These are phyloP conservation scores for Zygoascus biomembranicola DNA, from an alignment of 805 yeast species.

Conservation along the genomic window DNA sequence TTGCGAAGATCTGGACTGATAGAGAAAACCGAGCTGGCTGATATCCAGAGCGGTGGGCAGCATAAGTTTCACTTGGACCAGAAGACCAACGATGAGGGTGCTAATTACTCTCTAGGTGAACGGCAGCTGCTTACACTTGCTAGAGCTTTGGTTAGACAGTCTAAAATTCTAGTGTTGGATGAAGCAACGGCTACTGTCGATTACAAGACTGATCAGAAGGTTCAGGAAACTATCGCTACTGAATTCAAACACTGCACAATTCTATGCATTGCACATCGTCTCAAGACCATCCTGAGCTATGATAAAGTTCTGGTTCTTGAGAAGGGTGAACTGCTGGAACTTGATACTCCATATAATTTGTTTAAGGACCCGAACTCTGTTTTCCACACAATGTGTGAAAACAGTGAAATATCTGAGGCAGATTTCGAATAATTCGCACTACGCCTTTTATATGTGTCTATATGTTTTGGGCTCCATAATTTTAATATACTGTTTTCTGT, in stretches of 20 bases:
- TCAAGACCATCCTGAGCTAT: conserved; percentile 51
- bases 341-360: conserved; percentile 42
- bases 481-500: too few relatives aligned
- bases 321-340: conserved; percentile 45
- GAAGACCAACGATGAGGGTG: conserved; percentile 57
- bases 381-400: conserved; percentile 42
- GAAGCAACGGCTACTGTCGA: conserved; percentile 77
- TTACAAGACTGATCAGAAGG: conserved; percentile 58
- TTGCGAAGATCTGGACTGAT: conserved; percentile 47
- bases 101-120: conserved; percentile 65
- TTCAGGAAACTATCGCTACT: conserved; percentile 49
- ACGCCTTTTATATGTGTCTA: too few relatives aligned
- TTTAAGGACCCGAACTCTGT: conserved; percentile 33
- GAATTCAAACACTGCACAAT: conserved; percentile 60
- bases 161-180: conserved; percentile 57
- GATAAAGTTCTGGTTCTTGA: conserved; percentile 55
- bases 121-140: conserved; percentile 62
- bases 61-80: conserved; percentile 54
- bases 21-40: conserved; percentile 20
- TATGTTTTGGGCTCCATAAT: too few relatives aligned
- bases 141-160: conserved; percentile 57
- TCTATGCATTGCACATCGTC: conserved; percentile 64
- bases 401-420: conserved; percentile 30
- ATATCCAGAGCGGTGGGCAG: conserved; percentile 23
- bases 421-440: neutral